Evolutionary conservation across 2,329 filamentous ascomycete genomes (phyloP).

Genomic region (Nannizziopsis barbatae): DNA sequence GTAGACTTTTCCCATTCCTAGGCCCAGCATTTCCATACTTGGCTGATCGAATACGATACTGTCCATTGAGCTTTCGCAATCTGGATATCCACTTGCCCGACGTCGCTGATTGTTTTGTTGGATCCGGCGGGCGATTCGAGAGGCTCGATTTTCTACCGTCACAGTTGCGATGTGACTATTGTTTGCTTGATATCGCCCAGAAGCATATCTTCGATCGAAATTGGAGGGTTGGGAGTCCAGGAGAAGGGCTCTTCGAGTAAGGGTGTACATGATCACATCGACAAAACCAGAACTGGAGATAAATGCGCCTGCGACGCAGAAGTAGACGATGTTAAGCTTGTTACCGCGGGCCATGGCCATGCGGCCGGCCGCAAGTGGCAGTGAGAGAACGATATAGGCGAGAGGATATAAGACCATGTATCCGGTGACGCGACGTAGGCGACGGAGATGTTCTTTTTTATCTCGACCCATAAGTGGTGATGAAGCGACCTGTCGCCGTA

Average conservation of each 20-base stretch:
- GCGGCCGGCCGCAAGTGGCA: slow-evolving; percentile 47
- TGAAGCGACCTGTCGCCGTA: slow-evolving; percentile 35
- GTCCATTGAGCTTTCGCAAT: slow-evolving; percentile 30
- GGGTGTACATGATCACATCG: slow-evolving; percentile 48
- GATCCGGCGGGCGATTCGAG: slow-evolving; percentile 5
- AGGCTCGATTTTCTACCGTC: slow-evolving; percentile 9
- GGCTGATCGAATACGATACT: slow-evolving; percentile 28
- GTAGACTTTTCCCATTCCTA: slow-evolving; percentile 32
- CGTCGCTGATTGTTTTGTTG: slow-evolving; percentile 5
- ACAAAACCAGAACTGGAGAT: slow-evolving; percentile 50
- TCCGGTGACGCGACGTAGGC: slow-evolving; percentile 34
- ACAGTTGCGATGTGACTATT: slow-evolving; percentile 14
- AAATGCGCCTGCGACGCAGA: slow-evolving; percentile 44
- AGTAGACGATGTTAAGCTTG: slow-evolving; percentile 31
- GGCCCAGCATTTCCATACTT: slow-evolving; percentile 21
- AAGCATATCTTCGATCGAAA: slow-evolving; percentile 24
- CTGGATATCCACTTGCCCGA: slow-evolving; percentile 25
- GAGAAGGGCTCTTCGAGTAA: slow-evolving; percentile 47
- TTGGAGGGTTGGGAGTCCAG: slow-evolving; percentile 39
- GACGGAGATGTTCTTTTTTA: slow-evolving; percentile 30
- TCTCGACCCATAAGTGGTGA: slow-evolving; percentile 28
- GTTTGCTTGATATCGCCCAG: slow-evolving; percentile 4
- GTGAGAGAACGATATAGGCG: slow-evolving; percentile 50
- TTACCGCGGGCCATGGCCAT: slow-evolving; percentile 32
- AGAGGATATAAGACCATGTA: slow-evolving; percentile 41